Conservation (phyloP, 2,329 filamentous ascomycete genomes). For the Penicillium concentricum region DNA sequence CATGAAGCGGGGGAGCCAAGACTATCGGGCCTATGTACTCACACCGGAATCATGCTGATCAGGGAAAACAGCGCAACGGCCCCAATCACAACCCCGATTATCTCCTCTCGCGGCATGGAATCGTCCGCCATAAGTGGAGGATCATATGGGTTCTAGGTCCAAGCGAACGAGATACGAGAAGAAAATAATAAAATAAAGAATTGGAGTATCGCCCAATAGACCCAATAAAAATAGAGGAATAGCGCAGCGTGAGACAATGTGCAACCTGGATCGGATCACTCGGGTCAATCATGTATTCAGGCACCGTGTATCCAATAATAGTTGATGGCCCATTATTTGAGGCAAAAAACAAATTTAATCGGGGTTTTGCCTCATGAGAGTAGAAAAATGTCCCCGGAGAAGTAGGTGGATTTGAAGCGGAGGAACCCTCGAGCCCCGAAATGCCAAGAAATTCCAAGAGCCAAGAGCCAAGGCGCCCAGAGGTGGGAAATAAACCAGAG, state of each 20-base stretch:
- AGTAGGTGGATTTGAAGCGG: constrained; percentile 20
- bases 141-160: constrained; percentile 11
- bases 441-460: constrained; percentile 20
- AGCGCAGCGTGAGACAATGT: not conserved
- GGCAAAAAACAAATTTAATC: not conserved
- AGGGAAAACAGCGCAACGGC: constrained; percentile 28
- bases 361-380: not conserved
- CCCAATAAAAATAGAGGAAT: not conserved
- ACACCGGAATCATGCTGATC: constrained; percentile 33
- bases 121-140: constrained; percentile 24
- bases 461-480: constrained; percentile 19
- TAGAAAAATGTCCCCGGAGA: constrained; percentile 7
- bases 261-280: constrained; percentile 9
- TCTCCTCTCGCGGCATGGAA: constrained; percentile 21
- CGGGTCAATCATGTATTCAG: constrained; percentile 4
- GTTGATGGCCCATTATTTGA: not conserved
- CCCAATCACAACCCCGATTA: constrained; percentile 32
- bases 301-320: not conserved
- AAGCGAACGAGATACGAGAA: constrained; percentile 12
- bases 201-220: constrained; percentile 11
- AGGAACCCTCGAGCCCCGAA: constrained; percentile 16
- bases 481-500: not conserved
- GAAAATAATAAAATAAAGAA: not conserved
- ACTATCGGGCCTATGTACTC: constrained; percentile 14
- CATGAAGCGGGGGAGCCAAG: constrained; percentile 17